phyloP scores from a whole-genome alignment of 768 basidiomycete genomes.

The Suillus hirtellus region DNA sequence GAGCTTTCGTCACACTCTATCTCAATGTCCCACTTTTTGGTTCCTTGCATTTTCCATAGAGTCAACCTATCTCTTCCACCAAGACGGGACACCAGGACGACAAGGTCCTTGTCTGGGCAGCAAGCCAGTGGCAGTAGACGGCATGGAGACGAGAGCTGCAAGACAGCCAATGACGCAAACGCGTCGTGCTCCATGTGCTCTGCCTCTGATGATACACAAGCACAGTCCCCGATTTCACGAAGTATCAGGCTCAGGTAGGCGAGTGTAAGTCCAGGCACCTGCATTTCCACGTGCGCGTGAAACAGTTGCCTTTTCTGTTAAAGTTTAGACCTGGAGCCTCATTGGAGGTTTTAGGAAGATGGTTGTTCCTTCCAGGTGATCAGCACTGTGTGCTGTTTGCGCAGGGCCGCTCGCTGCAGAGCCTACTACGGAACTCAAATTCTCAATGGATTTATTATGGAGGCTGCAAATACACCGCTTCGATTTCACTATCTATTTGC shows the following conservation, averaged over 20 bases:
- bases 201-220: slow-evolving; percentile 2
- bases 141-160: slow-evolving; percentile 57
- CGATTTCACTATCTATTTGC: too few relatives aligned
- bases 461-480: too few relatives aligned
- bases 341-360: too few relatives aligned
- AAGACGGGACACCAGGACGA: slow-evolving; percentile 64
- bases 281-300: not conserved
- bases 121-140: slow-evolving; percentile 66
- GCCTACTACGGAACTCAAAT: too few relatives aligned
- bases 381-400: too few relatives aligned
- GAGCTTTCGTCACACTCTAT: slow-evolving; percentile 48
- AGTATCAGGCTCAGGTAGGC: too few relatives aligned
- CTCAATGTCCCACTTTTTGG: slow-evolving; percentile 82
- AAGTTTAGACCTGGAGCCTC: too few relatives aligned
- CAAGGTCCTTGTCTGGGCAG: slow-evolving; percentile 84
- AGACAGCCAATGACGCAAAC: slow-evolving; percentile 54
- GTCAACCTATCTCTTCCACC: slow-evolving; percentile 70
- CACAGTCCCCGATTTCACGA: too few relatives aligned
- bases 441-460: too few relatives aligned
- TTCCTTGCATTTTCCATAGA: slow-evolving; percentile 79
- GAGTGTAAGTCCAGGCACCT: too few relatives aligned
- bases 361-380: too few relatives aligned
- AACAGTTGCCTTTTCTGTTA: not conserved
- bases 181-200: slow-evolving; percentile 44
- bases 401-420: too few relatives aligned